Evolutionary conservation across 2,329 filamentous ascomycete genomes (phyloP), one percentile per base, ranked within the genome.

Genomic region (Scolecobasidium constrictum): DNA sequence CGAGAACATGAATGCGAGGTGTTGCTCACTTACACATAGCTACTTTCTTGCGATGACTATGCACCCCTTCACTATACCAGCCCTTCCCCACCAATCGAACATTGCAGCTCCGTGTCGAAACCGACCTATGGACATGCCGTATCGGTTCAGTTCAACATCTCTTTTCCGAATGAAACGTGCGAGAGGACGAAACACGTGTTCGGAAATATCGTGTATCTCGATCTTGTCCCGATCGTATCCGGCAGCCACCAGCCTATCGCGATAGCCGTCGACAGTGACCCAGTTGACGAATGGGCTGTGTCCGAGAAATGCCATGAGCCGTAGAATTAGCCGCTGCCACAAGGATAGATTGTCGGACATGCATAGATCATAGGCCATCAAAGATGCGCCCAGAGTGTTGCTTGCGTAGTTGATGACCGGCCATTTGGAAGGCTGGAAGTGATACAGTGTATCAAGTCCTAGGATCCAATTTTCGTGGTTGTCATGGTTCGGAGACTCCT

Each of bases 291-390:
- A 62, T 0, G 74, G 74, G 22, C 68, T 69, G 1, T 65, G 63
- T 50, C 71, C 66, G 13, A 72, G 48, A 17, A 65, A 51, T 3
- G 70, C 70, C 3, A 76, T 46, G 0, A 66, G 12, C 1, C 63
- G 56, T 2, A 72, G 56, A 3, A 62, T 39, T 4, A 68, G 1
- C 13, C 35, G 50, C 17, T 55, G 44, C 4, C 35, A 35, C 2
- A 44, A 3, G 2, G 53, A 54, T 20, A 49, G 50, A 16, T 45
- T 47, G 18, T 56, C 48, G 37, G 53, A 52, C 18, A 55, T 57
- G 2, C 75, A 50, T 1, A 77, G 59, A 45, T 78, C 74, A 46
- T 76, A 77, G 0, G 68, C 71, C 67, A 75, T 72, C 40, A 73
- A 54, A 1, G 68, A 66, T 1, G 72, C 72, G 3, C 60, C 49